Evolutionary conservation across 306 rosid species (phyloP), one percentile per base, ranked within the genome.

Genomic region (Prunus davidiana): DNA sequence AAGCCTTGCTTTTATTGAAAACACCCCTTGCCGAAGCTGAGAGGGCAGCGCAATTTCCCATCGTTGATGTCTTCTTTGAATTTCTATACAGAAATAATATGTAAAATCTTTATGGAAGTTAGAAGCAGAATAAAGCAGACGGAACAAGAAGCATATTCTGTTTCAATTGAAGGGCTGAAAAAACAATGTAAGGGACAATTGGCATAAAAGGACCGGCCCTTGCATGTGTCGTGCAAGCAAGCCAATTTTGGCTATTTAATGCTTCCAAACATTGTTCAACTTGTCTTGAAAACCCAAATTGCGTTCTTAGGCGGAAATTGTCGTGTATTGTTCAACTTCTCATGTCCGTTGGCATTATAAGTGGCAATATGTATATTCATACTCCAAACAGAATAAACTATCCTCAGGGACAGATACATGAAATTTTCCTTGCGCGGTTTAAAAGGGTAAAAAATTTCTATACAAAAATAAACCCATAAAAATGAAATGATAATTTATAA

Each of bases 211-310:
- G 57, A 12, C 20, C 43, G 56, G 43, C 27, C 22, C 19, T 20
- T 68, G 78, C 69, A 20, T 58, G 65, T 76, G 65, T 58, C 80
- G 88, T 82, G 81, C 81, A 87, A 76, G 84, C 67, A 82, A 87
- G 19, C 60, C 22, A 27, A 49, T 9, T 56, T 19, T 57, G 64
- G 72, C 79, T 19, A 28, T 18, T 41, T 68, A 57, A 71, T 77
- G 72, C 84, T 81, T 85, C 45, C 8, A 64, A 69, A 18, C 27
- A 38, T 61, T 64, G 80, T 77, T 78, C 70, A 70, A 62, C 87
- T 67, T 81, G 75, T 41, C 90, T 77, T 82, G 20, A 20, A 86
- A 75, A 81, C 61, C 51, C 34, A 22, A 84, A 83, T 13, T 71
- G 43, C 67, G 51, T 65, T 66, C 43, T 25, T 6, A 14, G 41